Evolutionary conservation across 257 asterid species (phyloP).

Genomic region (Solanum appendiculatum): DNA sequence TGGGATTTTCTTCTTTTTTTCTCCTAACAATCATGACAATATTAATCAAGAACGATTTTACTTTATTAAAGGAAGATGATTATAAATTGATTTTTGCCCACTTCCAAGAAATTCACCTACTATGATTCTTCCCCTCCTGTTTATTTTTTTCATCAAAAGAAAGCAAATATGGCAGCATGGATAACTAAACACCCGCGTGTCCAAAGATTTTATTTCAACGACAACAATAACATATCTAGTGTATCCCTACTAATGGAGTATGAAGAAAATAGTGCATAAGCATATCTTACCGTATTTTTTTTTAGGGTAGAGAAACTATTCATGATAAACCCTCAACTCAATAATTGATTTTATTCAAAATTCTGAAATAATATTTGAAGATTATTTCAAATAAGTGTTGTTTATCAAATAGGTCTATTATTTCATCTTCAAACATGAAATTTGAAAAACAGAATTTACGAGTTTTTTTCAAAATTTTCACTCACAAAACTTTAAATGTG

Average conservation of each 20-base stretch:
- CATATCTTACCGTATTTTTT: too few species aligned
- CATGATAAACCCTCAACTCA: too few species aligned
- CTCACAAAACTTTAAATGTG: too few species aligned
- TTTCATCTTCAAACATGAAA: too few species aligned
- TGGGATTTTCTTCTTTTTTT: neutral
- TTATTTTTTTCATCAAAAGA: neutral
- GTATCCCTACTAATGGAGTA: neutral
- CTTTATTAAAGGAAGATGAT: neutral
- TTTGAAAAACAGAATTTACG: too few species aligned
- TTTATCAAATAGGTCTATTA: too few species aligned
- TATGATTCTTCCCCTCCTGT: neutral
- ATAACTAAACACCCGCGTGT: slow-evolving; percentile 5
- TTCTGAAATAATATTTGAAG: too few species aligned
- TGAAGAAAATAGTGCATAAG: too few species aligned
- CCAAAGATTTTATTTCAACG: neutral
- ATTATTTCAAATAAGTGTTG: too few species aligned
- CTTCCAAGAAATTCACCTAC: slow-evolving; percentile 6
- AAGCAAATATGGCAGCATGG: neutral
- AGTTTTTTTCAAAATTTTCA: too few species aligned
- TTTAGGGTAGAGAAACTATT: too few species aligned
- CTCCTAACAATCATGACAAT: neutral
- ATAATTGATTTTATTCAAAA: too few species aligned
- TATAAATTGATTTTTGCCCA: neutral
- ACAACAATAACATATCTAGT: neutral
- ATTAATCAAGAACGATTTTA: neutral